These are phyloP conservation scores for Cardiospermum halicacabum DNA, from an alignment of 345 rosid species.

Conservation along the genomic window DNA sequence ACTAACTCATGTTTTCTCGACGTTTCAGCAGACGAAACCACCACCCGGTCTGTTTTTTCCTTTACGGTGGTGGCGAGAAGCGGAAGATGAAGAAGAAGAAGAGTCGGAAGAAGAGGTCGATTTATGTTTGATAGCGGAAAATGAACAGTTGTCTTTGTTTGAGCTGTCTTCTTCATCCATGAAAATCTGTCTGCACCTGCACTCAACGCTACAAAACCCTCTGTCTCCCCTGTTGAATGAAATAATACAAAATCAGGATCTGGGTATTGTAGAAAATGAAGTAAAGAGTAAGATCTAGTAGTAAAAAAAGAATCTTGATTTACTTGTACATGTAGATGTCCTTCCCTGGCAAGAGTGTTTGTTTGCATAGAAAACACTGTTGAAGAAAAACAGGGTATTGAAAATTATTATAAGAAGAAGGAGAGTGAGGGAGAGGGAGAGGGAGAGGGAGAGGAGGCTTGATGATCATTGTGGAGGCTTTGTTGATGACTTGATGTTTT, in stretches of 20 bases:
- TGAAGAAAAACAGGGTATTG: slow-evolving; percentile 45
- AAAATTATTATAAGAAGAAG: slow-evolving; percentile 5
- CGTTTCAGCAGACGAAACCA: slow-evolving; percentile 50
- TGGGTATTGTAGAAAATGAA: neutral
- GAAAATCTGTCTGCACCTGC: slow-evolving; percentile 78
- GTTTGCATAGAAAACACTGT: slow-evolving; percentile 66
- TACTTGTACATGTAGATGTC: slow-evolving; percentile 99
- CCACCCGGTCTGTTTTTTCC: slow-evolving; percentile 53
- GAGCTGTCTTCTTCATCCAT: slow-evolving; percentile 73
- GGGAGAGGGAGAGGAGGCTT: slow-evolving; percentile 11
- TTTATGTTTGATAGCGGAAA: slow-evolving; percentile 25
- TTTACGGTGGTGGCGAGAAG: slow-evolving; percentile 36
- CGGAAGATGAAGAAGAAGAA: slow-evolving; percentile 29
- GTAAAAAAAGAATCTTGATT: slow-evolving; percentile 2
- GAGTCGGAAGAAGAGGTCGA: slow-evolving; percentile 25
- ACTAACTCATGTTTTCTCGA: neutral
- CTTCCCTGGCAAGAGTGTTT: slow-evolving; percentile 56
- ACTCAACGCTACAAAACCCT: slow-evolving; percentile 86
- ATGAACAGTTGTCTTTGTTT: slow-evolving; percentile 41
- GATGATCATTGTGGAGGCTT: slow-evolving; percentile 34
- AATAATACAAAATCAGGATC: neutral
- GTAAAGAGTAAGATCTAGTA: neutral
- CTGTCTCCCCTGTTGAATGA: slow-evolving; percentile 55
- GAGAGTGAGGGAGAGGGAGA: slow-evolving; percentile 12
- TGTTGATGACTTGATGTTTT: slow-evolving; percentile 50